phyloP scores from a whole-genome alignment of 306 rosid genomes.

The Cucurbita pepo region DNA sequence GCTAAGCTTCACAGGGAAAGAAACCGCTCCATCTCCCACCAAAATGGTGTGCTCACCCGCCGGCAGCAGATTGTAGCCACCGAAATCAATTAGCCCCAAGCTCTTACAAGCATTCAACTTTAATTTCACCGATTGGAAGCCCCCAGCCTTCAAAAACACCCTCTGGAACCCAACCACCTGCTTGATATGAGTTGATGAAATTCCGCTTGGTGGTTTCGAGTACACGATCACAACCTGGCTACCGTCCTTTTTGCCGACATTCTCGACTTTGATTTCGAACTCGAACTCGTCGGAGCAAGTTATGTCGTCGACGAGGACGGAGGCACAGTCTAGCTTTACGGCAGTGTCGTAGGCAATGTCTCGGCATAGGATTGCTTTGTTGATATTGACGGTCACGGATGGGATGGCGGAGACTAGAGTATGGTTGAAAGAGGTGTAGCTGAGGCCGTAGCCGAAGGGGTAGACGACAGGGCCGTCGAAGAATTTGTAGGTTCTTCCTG shows the following conservation, averaged over 20 bases:
- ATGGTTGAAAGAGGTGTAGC: constrained; percentile 15
- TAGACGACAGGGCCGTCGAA: constrained; percentile 17
- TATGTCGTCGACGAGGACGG: constrained; percentile 12
- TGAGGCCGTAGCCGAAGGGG: constrained; percentile 22
- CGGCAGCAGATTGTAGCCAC: no score
- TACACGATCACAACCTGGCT: no score
- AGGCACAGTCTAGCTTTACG: neutral
- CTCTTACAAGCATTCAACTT: no score
- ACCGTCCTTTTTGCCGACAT: neutral
- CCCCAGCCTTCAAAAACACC: no score
- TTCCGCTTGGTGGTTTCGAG: no score
- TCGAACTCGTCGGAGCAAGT: neutral
- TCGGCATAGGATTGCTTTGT: constrained; percentile 4
- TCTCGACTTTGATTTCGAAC: constrained; percentile 6
- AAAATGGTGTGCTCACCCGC: no score
- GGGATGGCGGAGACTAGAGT: neutral
- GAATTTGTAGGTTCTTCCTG: constrained; percentile 23
- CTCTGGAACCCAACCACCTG: no score
- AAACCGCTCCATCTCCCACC: no score
- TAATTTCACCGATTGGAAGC: no score
- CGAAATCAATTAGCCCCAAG: no score
- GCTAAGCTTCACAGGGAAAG: no score
- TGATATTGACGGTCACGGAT: neutral
- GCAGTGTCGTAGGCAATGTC: neutral
- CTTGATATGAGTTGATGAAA: no score